Evolutionary conservation across 176 grass and related monocot species (phyloP), one percentile per base, ranked within the genome.

Genomic region (Cocos nucifera): DNA sequence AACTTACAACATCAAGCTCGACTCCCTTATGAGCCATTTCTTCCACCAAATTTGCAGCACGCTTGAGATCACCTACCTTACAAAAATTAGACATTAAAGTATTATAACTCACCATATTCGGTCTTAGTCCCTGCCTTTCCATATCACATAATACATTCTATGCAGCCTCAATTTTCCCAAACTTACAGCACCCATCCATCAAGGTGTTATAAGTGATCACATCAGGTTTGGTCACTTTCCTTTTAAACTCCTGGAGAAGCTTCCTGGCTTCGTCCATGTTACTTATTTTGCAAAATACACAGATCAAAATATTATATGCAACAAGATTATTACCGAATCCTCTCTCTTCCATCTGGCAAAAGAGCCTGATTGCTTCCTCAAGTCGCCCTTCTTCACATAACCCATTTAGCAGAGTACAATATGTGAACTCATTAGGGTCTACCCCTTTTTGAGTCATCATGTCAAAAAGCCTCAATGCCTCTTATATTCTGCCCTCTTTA

Each of bases 101-200:
- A 9, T 73, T 77, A 16, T 29, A 77, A 51, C 49, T 78, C 61
- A 78, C 49, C 19, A 50, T 49, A 58, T 51, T 86, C 14, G 54
- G 53, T 69, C 54, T 58, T 5, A 85, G 10, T n/a, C 50, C 60
- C 58, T 74, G 19, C 12, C 49, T 61, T 51, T 74, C 44, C 59
- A 66, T 70, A 51, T 64, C 66, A 73, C 22, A n/a, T 56, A 74
- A 62, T 21, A 86, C 65, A 5, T 19, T 35, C 5, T 74, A 49
- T 48, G 54, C 73, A 64, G 58, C 52, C 62, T 78, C 49, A 62
- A 73, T 57, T 19, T 59, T 28, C 26, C 55, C 51, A 20, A 72
- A 29, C 60, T 78, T 83, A 73, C 56, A 81, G 17, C 63, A 83
- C 10, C 25, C 73, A 76, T 77, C 63, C 21, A 79, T 79, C 35